A percentile compares a stretch with the other conserved stretches of the same genome.
Conservation (phyloP, 257 asterid genomes). For the Henckelia pumila region DNA sequence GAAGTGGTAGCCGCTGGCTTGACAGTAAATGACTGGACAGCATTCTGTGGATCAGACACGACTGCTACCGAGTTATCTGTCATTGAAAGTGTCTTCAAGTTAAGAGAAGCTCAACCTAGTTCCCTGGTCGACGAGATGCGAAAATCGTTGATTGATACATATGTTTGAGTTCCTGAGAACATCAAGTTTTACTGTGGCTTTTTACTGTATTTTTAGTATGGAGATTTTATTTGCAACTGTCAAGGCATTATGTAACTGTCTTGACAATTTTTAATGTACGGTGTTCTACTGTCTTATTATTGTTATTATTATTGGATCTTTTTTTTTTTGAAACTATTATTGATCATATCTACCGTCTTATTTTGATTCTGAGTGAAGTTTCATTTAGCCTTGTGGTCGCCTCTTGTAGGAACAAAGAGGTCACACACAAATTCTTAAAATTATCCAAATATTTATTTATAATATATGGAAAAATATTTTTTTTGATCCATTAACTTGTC, state of each 20-base stretch:
- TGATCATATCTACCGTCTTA: too few relatives aligned
- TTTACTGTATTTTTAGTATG: background rate
- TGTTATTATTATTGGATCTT: too few relatives aligned
- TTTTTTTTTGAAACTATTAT: too few relatives aligned
- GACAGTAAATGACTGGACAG: conserved; percentile 88
- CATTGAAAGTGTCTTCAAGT: conserved; percentile 74
- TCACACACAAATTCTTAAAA: too few relatives aligned
- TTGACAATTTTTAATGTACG: background rate
- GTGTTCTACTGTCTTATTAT: too few relatives aligned
- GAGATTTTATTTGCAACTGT: background rate
- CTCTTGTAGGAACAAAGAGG: too few relatives aligned
- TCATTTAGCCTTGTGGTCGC: too few relatives aligned
- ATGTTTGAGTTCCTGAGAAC: conserved; percentile 37
- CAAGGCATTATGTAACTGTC: background rate
- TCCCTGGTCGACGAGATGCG: conserved; percentile 84
- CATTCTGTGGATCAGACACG: conserved; percentile 89
- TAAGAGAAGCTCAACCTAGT: conserved; percentile 83
- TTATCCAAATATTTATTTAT: too few relatives aligned
- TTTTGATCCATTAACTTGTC: too few relatives aligned
- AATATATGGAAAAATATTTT: too few relatives aligned
- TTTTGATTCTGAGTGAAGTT: too few relatives aligned
- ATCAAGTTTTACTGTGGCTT: background rate
- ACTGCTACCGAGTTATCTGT: conserved; percentile 91
- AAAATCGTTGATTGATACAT: conserved; percentile 74
- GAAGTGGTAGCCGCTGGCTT: conserved; percentile 81